These are phyloP conservation scores for Sarocladiaceae sp. DNA, from an alignment of 2,329 filamentous ascomycete species.

Conservation along the genomic window DNA sequence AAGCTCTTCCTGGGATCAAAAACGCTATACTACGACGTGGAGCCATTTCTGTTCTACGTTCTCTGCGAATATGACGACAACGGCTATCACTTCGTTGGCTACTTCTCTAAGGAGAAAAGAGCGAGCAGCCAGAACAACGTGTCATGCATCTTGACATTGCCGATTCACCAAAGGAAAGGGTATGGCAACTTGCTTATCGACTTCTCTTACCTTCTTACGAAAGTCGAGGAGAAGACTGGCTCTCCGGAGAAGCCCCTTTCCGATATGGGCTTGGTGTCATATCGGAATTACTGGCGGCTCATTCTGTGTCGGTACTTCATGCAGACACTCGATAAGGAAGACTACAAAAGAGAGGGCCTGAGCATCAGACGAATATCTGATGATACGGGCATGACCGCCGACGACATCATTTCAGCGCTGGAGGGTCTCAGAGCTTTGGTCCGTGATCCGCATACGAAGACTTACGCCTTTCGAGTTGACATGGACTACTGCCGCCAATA, in stretches of 20 bases:
- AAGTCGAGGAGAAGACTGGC: constrained; percentile 88
- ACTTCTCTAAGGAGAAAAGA: constrained; percentile 98
- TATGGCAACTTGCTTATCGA: constrained; percentile 97
- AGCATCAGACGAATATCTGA: constrained; percentile 71
- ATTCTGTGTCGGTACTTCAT: constrained; percentile 82
- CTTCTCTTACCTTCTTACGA: constrained; percentile 94
- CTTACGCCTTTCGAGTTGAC: constrained; percentile 87
- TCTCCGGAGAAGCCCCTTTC: constrained; percentile 96
- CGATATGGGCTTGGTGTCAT: constrained; percentile 96
- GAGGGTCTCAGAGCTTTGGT: constrained; percentile 88
- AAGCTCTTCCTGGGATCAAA: constrained; percentile 99
- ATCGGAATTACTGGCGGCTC: constrained; percentile 94
- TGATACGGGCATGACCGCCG: constrained; percentile 89
- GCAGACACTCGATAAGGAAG: constrained; percentile 30
- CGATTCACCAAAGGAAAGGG: constrained; percentile 94
- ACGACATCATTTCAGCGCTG: constrained; percentile 91
- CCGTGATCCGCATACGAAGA: constrained; percentile 79
- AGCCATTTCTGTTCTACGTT: constrained; percentile 95
- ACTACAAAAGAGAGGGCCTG: constrained; percentile 41
- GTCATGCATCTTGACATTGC: constrained; percentile 91
- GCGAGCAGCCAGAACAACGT: constrained; percentile 95
- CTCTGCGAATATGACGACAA: constrained; percentile 90
- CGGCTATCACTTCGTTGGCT: constrained; percentile 96
- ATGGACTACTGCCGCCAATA: constrained; percentile 81
- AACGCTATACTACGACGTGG: constrained; percentile 96